Base-by-base conservation (phyloP, 768 basidiomycete species). In the Harrya chromipes region DNA sequence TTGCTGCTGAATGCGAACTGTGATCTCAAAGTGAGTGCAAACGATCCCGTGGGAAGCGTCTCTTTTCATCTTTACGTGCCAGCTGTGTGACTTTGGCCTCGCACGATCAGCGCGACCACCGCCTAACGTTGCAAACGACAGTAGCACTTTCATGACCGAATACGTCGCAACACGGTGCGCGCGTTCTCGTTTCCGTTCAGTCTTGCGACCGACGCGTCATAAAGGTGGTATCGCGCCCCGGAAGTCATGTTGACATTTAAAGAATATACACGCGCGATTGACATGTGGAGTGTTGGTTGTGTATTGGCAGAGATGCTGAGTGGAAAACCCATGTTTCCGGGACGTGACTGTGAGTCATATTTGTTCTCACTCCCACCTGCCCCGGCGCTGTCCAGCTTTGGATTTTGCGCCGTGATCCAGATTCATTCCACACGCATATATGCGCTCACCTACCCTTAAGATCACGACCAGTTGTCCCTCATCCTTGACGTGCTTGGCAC, bases 191-290 rank as follows among this genome's bases (percentile, higher is more conserved):
- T 34, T 40, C 27, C 23, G 10, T 23, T 4, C 3, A 26, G 19
- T 23, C 34, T 35, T 37, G 9, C 29, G 21, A 39, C 47, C 52
- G 38, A 55, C 45, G 23, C 40, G 49, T 35, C 38, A 34, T 21
- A 11, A 43, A 85, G 92, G 62, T 97, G 95, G 95, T 98, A 97
- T 66, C 84, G 95, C 26, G 95, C 95, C 0, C 95, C 95, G 0
- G 95, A 97, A 67, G 90, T 98, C 53, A 97, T 98, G 95, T 79
- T 98, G 31, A 95, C 92, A 0, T 97, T 97, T 75, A 93, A 94
- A 63, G 86, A 94, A 73, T 97, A 97, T 66, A 94, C 92, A 6
- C 80, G 81, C 29, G 87, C 87, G 0, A 88, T 91, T 67, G 89
- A 91, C 56, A 79, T 92, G 65, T 93, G 90, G 90, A 84, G 83